Conservation (phyloP, 2,329 filamentous ascomycete genomes). For the Curvularia eragrostidis region DNA sequence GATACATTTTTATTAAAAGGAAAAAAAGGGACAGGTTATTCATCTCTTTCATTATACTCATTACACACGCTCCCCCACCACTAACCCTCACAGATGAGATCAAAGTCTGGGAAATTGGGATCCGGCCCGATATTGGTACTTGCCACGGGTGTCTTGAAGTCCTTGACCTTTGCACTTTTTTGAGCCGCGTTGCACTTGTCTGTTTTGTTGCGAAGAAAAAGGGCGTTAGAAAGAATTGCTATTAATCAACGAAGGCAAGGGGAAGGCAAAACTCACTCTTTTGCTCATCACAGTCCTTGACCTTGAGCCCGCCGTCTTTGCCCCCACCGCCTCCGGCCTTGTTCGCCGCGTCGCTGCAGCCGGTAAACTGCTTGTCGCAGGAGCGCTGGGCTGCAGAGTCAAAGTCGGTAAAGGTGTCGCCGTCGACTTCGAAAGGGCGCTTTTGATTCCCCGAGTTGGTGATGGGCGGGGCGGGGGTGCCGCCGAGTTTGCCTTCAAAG, state of each 20-base stretch:
- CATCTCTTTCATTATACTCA: not conserved
- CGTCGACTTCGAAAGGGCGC: slow-evolving; percentile 45
- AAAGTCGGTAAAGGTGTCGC: slow-evolving; percentile 60
- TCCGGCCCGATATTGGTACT: slow-evolving; percentile 48
- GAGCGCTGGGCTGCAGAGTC: slow-evolving; percentile 64
- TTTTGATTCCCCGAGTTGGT: slow-evolving; percentile 59
- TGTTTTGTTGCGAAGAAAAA: slow-evolving; percentile 8
- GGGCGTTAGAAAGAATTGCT: not conserved
- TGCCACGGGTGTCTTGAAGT: slow-evolving; percentile 33
- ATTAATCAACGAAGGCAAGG: not conserved
- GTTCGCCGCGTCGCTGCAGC: slow-evolving; percentile 57
- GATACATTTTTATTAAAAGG: too few species aligned
- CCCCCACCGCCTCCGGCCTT: slow-evolving; percentile 3
- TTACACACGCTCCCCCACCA: not conserved
- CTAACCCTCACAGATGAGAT: slow-evolving; percentile 44
- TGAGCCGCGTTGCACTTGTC: slow-evolving; percentile 41
- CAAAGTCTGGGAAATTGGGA: slow-evolving; percentile 48
- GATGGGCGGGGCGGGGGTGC: slow-evolving; percentile 59
- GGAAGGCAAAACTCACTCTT: slow-evolving; percentile 24
- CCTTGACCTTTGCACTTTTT: slow-evolving; percentile 34
- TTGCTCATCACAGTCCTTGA: slow-evolving; percentile 32
- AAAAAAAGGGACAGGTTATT: too few species aligned
- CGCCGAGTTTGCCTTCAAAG: slow-evolving; percentile 58
- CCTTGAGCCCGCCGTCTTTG: slow-evolving; percentile 22
- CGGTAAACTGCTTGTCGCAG: slow-evolving; percentile 69